These are phyloP conservation scores for Aspergillus terreus DNA, from an alignment of 2,329 filamentous ascomycete genomes.

Conservation along the genomic window DNA sequence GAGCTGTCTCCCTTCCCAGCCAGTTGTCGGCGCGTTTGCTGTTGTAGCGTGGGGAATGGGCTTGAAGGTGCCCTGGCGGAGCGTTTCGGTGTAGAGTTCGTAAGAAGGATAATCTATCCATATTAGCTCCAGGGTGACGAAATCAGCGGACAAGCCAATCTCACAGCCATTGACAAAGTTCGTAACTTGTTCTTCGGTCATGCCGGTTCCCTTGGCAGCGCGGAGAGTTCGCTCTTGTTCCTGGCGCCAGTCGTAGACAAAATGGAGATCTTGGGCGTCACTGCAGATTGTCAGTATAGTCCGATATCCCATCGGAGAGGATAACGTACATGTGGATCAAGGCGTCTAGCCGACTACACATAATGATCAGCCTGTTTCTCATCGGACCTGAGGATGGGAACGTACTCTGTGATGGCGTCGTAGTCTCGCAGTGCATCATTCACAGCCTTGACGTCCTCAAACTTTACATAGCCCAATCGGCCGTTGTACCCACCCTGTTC, in stretches of 20 bases:
- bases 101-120: constrained; percentile 64
- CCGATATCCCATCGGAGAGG: background rate
- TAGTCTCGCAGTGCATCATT: constrained; percentile 59
- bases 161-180: constrained; percentile 67
- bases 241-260: constrained; percentile 79
- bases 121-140: background rate
- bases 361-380: constrained; percentile 9
- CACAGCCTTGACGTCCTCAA: constrained; percentile 55
- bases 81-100: constrained; percentile 61
- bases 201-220: constrained; percentile 64
- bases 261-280: constrained; percentile 68
- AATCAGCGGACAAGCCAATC: too few relatives aligned
- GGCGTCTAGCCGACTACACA: constrained; percentile 52
- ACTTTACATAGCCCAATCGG: constrained; percentile 51
- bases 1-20: constrained; percentile 54
- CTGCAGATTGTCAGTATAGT: constrained; percentile 22
- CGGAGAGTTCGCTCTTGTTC: constrained; percentile 75
- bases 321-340: constrained; percentile 59
- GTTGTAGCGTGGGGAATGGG: constrained; percentile 17
- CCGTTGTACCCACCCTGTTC: constrained; percentile 50
- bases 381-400: background rate
- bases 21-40: constrained; percentile 15
- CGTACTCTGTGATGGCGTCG: constrained; percentile 54
- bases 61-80: constrained; percentile 57
- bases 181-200: constrained; percentile 76